Conservation (phyloP, 139 green algal species). For the Closterium sp. region DNA sequence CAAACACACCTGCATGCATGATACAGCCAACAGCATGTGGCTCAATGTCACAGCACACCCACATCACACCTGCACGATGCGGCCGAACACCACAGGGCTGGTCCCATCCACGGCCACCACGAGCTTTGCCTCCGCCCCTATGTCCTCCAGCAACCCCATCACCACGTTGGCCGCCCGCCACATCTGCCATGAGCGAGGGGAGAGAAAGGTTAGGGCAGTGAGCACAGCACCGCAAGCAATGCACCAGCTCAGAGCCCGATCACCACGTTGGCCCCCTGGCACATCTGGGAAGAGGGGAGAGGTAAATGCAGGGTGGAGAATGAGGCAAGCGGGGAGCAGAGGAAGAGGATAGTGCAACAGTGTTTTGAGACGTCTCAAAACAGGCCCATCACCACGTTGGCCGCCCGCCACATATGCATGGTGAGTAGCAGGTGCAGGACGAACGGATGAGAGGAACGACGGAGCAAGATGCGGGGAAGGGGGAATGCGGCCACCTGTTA, state of each 20-base stretch:
- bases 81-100: conserved; percentile 37
- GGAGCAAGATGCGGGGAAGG: too few relatives aligned
- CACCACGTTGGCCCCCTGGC: conserved; percentile 84
- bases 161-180: conserved; percentile 87
- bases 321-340: too few relatives aligned
- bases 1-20: conserved; percentile 61
- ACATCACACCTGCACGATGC: conserved; percentile 11
- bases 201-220: background rate
- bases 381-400: conserved; percentile 85
- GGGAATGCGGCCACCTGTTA: too few relatives aligned
- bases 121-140: conserved; percentile 82
- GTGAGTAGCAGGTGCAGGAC: too few relatives aligned
- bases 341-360: too few relatives aligned
- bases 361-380: too few relatives aligned
- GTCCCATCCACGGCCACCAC: conserved; percentile 58
- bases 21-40: conserved; percentile 69
- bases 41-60: too few relatives aligned
- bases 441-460: too few relatives aligned
- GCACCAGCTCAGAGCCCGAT: conserved; percentile 76
- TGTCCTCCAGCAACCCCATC: conserved; percentile 75
- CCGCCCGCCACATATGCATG: conserved; percentile 67
- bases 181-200: background rate
- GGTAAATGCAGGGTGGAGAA: too few relatives aligned
- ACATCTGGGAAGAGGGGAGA: conserved; percentile 45
- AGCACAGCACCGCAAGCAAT: conserved; percentile 33